Base-by-base conservation (phyloP, 1,284 basidiomycete species). In the Ustilago xerochloae region DNA sequence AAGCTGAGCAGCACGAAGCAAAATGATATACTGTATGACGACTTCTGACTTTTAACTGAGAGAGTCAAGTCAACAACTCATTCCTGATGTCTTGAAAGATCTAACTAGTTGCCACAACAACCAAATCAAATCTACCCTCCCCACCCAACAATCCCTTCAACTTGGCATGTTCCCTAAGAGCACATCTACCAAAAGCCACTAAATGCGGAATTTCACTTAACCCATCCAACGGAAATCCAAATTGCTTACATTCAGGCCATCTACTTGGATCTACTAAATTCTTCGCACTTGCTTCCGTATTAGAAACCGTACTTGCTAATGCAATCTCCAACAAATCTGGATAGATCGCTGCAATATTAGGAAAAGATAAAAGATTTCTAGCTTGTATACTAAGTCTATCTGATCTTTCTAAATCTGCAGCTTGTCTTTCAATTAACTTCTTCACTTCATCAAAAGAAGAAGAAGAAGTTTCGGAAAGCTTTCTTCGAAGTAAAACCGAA, bases 161-260 rank as follows among this genome's bases (percentile, higher is more conserved):
- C 3, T 6, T 16, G 2, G 73, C 73, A 6, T 54, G 48, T 13
- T 73, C 55, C 0, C 22, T 15, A 2, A 78, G 36, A 0, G 64
- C 48, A 10, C 36, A 30, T 20, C 73, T 35, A 1, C 73, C 76
- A 12, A 78, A 78, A 6, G 46, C 50, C 5, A 78, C 73, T 8
- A 69, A 9, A n/a, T 55, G 36, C 26, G 76, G 73, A 13, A 76
- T 48, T 0, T 66, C 35, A 4, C 39, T 51, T 8, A 33, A 32
- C 5, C 36, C 10, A 12, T 72, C 72, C 16, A 72, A 15, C 18
- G 72, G 75, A 43, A 53, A 75, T 2, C 58, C 59, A n/a, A 74
- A 67, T 0, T 0, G 1, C 6, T 15, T 16, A 10, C 52, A 50
- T 1, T 30, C 26, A 2, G 41, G 46, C 29, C 3, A 39, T 7